These are phyloP conservation scores for Rhododendron griersonianum DNA, from an alignment of 148 eudicot species.

Conservation along the genomic window DNA sequence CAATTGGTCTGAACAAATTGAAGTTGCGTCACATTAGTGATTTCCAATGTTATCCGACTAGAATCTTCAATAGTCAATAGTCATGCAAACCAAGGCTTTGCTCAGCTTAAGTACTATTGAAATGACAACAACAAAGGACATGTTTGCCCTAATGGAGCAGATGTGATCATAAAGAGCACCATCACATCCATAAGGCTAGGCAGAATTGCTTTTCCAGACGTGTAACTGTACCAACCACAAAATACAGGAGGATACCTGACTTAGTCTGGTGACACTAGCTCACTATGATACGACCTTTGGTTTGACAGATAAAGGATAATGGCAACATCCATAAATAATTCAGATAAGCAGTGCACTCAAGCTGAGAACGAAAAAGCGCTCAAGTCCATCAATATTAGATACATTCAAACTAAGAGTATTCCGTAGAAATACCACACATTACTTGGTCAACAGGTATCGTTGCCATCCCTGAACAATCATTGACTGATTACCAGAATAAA, in stretches of 20 bases:
- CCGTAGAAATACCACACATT: not conserved
- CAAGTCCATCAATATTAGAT: not conserved
- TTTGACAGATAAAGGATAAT: not conserved
- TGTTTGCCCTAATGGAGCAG: constrained; percentile 24
- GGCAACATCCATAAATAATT: not conserved
- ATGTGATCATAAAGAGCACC: constrained; percentile 9
- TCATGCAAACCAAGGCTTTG: not conserved
- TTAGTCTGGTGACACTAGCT: constrained; percentile 15
- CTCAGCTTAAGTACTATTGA: not conserved
- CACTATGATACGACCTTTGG: not conserved
- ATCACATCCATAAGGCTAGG: constrained; percentile 31
- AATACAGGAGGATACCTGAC: constrained; percentile 29
- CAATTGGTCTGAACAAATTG: not conserved
- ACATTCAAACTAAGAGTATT: not conserved
- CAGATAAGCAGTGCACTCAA: not conserved
- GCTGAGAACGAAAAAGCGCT: not conserved
- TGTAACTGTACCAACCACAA: constrained; percentile 35
- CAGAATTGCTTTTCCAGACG: constrained; percentile 30
- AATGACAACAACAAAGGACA: not conserved
- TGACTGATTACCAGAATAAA: not conserved
- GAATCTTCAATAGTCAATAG: not conserved
- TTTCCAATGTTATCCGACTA: not conserved
- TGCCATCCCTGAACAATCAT: not conserved
- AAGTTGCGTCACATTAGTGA: not conserved
- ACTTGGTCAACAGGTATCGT: not conserved